These are phyloP conservation scores for Hericium erinaceus DNA, from an alignment of 768 basidiomycete species.

Conservation along the genomic window DNA sequence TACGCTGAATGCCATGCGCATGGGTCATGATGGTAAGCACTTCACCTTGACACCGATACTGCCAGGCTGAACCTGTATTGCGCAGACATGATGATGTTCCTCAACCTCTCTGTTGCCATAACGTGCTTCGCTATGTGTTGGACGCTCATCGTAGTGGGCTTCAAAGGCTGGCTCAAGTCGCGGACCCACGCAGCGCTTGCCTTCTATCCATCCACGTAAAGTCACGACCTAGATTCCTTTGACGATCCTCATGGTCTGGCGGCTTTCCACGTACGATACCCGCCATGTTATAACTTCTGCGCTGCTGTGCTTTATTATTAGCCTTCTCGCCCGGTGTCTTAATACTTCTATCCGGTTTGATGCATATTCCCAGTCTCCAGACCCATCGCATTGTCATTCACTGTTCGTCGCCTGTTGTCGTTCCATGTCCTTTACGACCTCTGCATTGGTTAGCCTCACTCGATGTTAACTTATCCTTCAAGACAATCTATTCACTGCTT, in stretches of 20 bases:
- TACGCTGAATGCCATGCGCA: constrained; percentile 84
- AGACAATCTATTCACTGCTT: neutral
- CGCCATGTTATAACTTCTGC: neutral
- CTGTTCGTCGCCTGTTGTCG: neutral
- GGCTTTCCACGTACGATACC: neutral
- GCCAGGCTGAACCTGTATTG: too few relatives aligned
- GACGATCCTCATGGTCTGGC: neutral
- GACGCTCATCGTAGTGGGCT: constrained; percentile 61
- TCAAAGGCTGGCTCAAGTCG: constrained; percentile 74
- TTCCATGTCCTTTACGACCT: neutral
- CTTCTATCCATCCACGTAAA: constrained; percentile 29
- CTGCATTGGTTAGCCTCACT: neutral
- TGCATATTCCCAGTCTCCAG: neutral
- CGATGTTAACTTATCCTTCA: neutral
- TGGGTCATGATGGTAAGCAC: constrained; percentile 55
- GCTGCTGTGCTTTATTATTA: neutral
- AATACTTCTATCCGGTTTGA: neutral
- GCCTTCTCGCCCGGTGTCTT: neutral
- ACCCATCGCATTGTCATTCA: neutral
- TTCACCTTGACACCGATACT: too few relatives aligned
- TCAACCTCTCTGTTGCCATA: constrained; percentile 76
- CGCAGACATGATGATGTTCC: constrained; percentile 82
- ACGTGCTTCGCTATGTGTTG: constrained; percentile 85
- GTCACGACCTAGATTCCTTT: neutral
- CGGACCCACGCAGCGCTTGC: constrained; percentile 23